Evolutionary conservation across 2,329 filamentous ascomycete genomes (phyloP), one percentile per base, ranked within the genome.

Genomic region (Neoarthrinium moseri): DNA sequence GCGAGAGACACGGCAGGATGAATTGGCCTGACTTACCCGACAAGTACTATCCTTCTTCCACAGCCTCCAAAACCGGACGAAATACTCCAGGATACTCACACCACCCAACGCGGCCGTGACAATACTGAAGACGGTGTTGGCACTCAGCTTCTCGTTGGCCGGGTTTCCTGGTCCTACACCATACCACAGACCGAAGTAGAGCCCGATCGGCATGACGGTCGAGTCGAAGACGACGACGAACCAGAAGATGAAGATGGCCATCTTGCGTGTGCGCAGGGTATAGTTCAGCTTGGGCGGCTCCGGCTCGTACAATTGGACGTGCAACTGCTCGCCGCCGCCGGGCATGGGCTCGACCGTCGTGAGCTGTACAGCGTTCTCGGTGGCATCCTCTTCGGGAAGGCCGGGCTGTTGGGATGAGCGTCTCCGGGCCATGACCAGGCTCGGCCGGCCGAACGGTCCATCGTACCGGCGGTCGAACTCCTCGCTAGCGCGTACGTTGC

Each of bases 131-230:
- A 75, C 65, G 24, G 53, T 51, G 24, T 49, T 53, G 12, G 51
- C 48, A 23, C 45, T 48, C 13, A 53, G 34, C 20, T 22, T 22
- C 15, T 44, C 20, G 69, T 64, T 42, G 64, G 65, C 43, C 73
- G 60, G 22, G 65, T 49, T 50, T 15, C 50, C 50, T 12, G 50
- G 48, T 20, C 50, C 50, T 22, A 45, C 43, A 48, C 68, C 70
- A 51, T 83, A 83, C 75, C 77, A 81, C 35, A 84, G 66, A 36
- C 73, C 70, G 67, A 79, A 84, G 64, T 84, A 84, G 5, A 84
- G 67, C 4, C 69, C 73, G 48, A 84, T 70, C 18, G 81, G 81
- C 62, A 81, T 77, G 46, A 69, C 73, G 47, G 81, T 66, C 39
- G 74, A 77, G 63, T 84, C 80, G 47, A 83, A 57, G 12, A 83